phyloP scores from a whole-genome alignment of 805 yeast genomes.

The Ogataea nonfermentans region DNA sequence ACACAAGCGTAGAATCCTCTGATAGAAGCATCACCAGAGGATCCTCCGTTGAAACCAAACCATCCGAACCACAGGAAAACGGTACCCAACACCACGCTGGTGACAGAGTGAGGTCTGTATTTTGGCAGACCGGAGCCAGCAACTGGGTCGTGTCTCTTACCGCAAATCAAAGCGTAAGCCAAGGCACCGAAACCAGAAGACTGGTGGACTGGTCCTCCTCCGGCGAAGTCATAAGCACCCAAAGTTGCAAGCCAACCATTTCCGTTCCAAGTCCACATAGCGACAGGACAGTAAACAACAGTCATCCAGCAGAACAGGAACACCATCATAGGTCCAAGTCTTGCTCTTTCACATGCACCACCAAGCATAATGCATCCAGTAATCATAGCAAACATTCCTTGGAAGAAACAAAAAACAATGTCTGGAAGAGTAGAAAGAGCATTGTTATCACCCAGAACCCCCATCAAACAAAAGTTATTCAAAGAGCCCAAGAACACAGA shows the following conservation, averaged over 20 bases:
- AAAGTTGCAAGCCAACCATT: slow-evolving; percentile 83
- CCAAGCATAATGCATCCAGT: slow-evolving; percentile 95
- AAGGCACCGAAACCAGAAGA: slow-evolving; percentile 93
- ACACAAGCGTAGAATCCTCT: slow-evolving; percentile 94
- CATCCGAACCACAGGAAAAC: slow-evolving; percentile 97
- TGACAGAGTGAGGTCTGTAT: slow-evolving; percentile 91
- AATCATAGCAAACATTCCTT: slow-evolving; percentile 94
- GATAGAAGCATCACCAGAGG: slow-evolving; percentile 89
- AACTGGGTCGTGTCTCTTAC: slow-evolving; percentile 85
- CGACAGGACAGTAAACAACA: slow-evolving; percentile 92
- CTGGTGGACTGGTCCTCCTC: slow-evolving; percentile 98
- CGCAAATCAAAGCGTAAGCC: slow-evolving; percentile 87
- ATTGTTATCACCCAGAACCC: slow-evolving; percentile 79
- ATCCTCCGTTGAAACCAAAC: slow-evolving; percentile 99
- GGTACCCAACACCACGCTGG: slow-evolving; percentile 89
- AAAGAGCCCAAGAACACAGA: slow-evolving; percentile 78
- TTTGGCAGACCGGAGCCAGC: slow-evolving; percentile 71
- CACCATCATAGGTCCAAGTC: slow-evolving; percentile 95
- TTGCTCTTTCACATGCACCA: slow-evolving; percentile 96
- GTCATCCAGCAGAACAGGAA: slow-evolving; percentile 94
- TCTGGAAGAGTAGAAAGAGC: slow-evolving; percentile 77
- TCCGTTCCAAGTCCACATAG: slow-evolving; percentile 97
- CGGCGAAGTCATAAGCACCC: slow-evolving; percentile 94
- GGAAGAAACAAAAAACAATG: slow-evolving; percentile 84
- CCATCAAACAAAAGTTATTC: slow-evolving; percentile 73